A percentile compares a stretch with the other conserved stretches of the same genome.
Evolutionary conservation across 768 basidiomycete genomes (phyloP).

Genomic region (Peribolospora kevripleyi): DNA sequence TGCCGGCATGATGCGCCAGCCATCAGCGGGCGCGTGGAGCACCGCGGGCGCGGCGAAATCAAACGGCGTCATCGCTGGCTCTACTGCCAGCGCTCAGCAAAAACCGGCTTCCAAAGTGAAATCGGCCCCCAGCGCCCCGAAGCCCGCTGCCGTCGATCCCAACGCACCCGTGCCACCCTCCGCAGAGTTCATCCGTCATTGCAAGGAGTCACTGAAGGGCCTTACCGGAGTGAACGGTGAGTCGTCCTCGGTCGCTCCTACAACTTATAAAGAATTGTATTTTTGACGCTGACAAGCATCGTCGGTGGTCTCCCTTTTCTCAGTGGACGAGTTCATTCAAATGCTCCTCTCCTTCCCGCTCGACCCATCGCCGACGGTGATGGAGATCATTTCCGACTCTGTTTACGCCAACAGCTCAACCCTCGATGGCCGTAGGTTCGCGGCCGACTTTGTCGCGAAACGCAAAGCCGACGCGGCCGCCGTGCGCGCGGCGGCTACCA

Average conservation of each 20-base stretch:
- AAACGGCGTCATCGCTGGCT: not conserved
- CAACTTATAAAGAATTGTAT: not conserved
- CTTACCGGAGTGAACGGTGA: conserved; percentile 39
- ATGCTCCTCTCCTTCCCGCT: conserved; percentile 88
- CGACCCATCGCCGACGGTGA: conserved; percentile 54
- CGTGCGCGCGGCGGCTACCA: not conserved
- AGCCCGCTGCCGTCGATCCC: not conserved
- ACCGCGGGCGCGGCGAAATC: no score
- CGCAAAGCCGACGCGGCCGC: conserved; percentile 55
- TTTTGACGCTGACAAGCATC: conserved; percentile 1
- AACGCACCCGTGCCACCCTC: conserved; percentile 36
- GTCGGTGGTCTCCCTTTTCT: not conserved
- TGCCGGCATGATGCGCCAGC: no score
- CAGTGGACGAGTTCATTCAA: conserved; percentile 87
- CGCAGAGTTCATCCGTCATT: conserved; percentile 78
- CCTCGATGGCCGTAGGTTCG: conserved; percentile 82
- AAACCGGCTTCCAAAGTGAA: conserved; percentile 4
- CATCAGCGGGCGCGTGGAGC: no score
- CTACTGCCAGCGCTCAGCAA: conserved; percentile 1
- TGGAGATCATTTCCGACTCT: conserved; percentile 81
- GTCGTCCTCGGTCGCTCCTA: conserved; percentile 6
- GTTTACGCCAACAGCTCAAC: conserved; percentile 89
- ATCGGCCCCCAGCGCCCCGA: not conserved
- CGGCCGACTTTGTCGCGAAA: conserved; percentile 64
- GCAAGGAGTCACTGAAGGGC: conserved; percentile 56